Evolutionary conservation across 805 yeast genomes (phyloP), one percentile per base, ranked within the genome.

Genomic region (Hanseniaspora occidentalis): DNA sequence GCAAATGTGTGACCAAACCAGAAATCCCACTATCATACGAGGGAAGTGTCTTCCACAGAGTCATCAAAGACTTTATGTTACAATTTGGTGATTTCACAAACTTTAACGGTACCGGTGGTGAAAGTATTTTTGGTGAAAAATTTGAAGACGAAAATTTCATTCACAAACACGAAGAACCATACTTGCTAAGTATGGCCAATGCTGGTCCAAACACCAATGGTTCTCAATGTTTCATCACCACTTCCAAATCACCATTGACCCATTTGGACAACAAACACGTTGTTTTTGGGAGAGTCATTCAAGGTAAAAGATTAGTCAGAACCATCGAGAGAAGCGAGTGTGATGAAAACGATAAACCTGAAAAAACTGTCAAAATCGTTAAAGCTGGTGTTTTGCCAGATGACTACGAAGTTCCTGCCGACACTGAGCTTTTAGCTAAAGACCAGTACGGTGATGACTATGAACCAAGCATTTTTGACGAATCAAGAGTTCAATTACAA

Each of bases 191-290:
- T 6, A 92, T 89, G 97, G 97, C 98, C 43, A 89, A 89, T 56
- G 84, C 96, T 4, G 97, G 97, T 14, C 86, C 95, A 44, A 77
- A 79, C 59, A 89, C 97, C 37, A 92, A 92, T 56, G 97, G 97
- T 1, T 85, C 96, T 2, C 97, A 89, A 62, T 92, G 85, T 53
- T 89, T 89, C 60, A 77, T 89, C 52, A 89, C 98, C 21, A 84
- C 96, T 2, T 92, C 77, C 2, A 78, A 85, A 33, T 85, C 96
- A 1, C 36, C 36, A 13, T 29, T 29, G 33, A 95, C 97, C 6
- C 97, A 89, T 61, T 72, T 92, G 49, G 89, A 92, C 57, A 94
- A 89, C 20, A 89, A 89, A 60, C 98, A 92, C 59, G 96, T 88
- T 39, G 97, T 92, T 2, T 92, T 92, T 58, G 98, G 98, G 47